Evolutionary conservation across 345 rosid genomes (phyloP).

Genomic region (Citrus reticulata): DNA sequence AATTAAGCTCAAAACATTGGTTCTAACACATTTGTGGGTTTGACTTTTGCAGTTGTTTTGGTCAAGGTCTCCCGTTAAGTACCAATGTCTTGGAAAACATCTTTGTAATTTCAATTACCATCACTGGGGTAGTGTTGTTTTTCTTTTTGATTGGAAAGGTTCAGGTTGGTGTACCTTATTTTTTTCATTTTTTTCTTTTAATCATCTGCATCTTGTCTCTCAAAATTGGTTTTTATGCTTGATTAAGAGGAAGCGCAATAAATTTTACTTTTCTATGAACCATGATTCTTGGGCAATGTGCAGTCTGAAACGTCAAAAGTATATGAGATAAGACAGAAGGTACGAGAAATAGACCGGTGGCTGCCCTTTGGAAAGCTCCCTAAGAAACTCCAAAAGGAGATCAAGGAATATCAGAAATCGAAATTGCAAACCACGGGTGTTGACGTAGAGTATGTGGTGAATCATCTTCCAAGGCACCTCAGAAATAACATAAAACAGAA

Average conservation of each 20-base stretch:
- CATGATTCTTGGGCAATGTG: neutral
- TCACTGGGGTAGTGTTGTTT: neutral
- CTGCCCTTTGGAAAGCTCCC: neutral
- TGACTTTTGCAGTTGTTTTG: slow-evolving; percentile 6
- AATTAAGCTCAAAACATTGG: no score
- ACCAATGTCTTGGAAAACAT: neutral
- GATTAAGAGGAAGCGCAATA: neutral
- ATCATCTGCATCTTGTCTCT: neutral
- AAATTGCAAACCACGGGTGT: neutral
- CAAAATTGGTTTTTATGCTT: neutral
- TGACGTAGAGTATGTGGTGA: neutral
- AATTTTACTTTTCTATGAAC: neutral
- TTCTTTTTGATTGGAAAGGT: neutral
- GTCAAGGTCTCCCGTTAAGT: neutral
- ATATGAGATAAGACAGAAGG: neutral
- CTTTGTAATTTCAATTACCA: neutral
- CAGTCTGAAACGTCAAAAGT: neutral
- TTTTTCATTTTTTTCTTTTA: no score
- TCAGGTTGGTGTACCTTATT: neutral
- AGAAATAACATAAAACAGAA: neutral
- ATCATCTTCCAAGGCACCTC: neutral
- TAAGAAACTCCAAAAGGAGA: neutral
- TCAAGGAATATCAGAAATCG: neutral
- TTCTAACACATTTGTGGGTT: no score
- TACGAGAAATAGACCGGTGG: neutral